Percentiles rank a stretch among this genome's conserved stretches.
phyloP scores from a whole-genome alignment of 129 eudicot species.

The carrot (Daucus carota) region DNA sequence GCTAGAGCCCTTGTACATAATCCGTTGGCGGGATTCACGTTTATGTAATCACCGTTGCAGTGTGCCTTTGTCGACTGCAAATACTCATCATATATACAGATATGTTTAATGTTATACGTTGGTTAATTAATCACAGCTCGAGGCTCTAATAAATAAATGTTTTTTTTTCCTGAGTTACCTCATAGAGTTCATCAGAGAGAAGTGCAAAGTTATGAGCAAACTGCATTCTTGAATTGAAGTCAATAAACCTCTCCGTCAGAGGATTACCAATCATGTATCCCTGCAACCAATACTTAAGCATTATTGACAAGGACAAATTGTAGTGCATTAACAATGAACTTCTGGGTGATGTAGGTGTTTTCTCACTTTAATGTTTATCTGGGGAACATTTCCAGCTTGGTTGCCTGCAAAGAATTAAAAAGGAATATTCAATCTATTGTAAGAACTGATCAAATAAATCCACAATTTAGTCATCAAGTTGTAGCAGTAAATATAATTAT shows the following conservation, averaged over 20 bases:
- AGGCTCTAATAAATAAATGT: background rate
- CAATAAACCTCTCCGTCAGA: background rate
- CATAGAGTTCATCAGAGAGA: constrained; percentile 18
- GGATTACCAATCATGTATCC: constrained; percentile 26
- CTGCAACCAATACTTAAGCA: background rate
- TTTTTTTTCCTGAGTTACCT: constrained; percentile 9
- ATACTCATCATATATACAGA: background rate
- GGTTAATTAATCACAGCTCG: background rate
- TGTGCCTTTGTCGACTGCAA: constrained; percentile 9
- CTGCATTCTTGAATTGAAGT: background rate
- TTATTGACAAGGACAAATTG: background rate
- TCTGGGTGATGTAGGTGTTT: background rate
- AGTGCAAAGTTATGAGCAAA: constrained; percentile 26
- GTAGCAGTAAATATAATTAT: no score
- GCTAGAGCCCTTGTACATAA: background rate
- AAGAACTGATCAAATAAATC: no score
- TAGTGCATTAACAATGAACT: background rate
- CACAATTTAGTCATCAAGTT: no score
- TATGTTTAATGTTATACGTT: no score
- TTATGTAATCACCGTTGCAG: constrained; percentile 12
- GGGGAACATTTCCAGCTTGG: constrained; percentile 4
- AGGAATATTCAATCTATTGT: background rate
- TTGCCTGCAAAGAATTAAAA: background rate
- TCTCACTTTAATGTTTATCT: background rate
- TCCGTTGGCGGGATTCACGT: constrained; percentile 2